phyloP scores from a whole-genome alignment of 345 rosid species.

The Eucalyptus lansdowneana region DNA sequence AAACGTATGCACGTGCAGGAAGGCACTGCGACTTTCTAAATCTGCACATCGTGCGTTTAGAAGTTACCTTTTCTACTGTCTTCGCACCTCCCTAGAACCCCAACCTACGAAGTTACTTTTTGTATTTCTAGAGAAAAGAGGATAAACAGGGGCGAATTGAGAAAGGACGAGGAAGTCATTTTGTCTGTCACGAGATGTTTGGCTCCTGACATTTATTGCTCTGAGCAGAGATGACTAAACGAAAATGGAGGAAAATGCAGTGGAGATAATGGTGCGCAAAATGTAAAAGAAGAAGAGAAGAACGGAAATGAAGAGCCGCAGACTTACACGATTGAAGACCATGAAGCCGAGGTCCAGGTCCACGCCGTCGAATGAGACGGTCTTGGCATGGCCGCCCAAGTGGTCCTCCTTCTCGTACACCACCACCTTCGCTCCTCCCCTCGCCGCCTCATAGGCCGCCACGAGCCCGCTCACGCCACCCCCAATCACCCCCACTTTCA shows the following conservation, averaged over 20 bases:
- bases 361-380: slow-evolving; percentile 11
- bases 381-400: slow-evolving; percentile 32
- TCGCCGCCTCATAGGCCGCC: slow-evolving; percentile 14
- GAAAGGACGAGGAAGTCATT: not conserved
- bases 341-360: slow-evolving; percentile 44
- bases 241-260: not conserved
- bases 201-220: not conserved
- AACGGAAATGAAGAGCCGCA: not conserved
- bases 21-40: not conserved
- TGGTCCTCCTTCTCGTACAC: slow-evolving; percentile 26
- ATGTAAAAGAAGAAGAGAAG: not conserved
- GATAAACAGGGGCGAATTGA: not conserved
- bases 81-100: not conserved
- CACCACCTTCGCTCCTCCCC: slow-evolving; percentile 24
- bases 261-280: not conserved
- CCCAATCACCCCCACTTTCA: slow-evolving; percentile 22
- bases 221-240: not conserved
- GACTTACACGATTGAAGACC: slow-evolving; percentile 36
- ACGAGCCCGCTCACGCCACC: slow-evolving; percentile 29
- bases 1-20: not conserved
- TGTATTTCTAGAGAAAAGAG: not conserved
- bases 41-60: not conserved
- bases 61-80: not conserved
- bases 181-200: not conserved
- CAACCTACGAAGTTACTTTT: not conserved